Evolutionary conservation across 2,329 filamentous ascomycete genomes (phyloP).

Genomic region (Aspergillus neoniger): DNA sequence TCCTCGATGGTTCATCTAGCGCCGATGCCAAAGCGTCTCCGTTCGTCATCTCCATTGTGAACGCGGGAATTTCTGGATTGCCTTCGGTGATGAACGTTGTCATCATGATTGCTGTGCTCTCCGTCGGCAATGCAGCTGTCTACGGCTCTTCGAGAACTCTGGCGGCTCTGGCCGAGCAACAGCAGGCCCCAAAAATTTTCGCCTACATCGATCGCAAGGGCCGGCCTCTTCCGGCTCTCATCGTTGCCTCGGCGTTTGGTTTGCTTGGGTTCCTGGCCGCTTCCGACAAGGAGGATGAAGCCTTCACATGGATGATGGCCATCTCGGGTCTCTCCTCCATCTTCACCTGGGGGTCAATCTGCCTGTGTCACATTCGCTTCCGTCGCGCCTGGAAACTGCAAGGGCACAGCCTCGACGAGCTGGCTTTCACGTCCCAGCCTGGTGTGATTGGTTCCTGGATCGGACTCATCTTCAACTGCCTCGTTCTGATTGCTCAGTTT

Average conservation of each 20-base stretch:
- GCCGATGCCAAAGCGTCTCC: slow-evolving; percentile 76
- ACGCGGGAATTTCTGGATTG: slow-evolving; percentile 77
- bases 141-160: slow-evolving; percentile 91
- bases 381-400: slow-evolving; percentile 72
- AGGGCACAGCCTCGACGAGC: slow-evolving; percentile 70
- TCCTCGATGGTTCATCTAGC: slow-evolving; percentile 61
- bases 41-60: slow-evolving; percentile 88
- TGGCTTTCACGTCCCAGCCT: slow-evolving; percentile 79
- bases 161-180: slow-evolving; percentile 83
- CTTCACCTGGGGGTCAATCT: slow-evolving; percentile 81
- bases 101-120: slow-evolving; percentile 85
- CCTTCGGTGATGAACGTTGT: slow-evolving; percentile 94
- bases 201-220: slow-evolving; percentile 82
- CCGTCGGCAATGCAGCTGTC: slow-evolving; percentile 87
- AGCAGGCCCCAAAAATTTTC: slow-evolving; percentile 75
- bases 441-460: slow-evolving; percentile 79
- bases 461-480: slow-evolving; percentile 71
- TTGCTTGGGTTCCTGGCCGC: slow-evolving; percentile 77
- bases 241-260: slow-evolving; percentile 66
- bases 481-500: slow-evolving; percentile 81
- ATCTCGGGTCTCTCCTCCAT: slow-evolving; percentile 72
- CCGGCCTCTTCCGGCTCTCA: slow-evolving; percentile 74
- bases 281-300: slow-evolving; percentile 58
- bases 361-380: slow-evolving; percentile 90
- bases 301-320: slow-evolving; percentile 79